Base-by-base conservation (phyloP, 345 rosid genomes). In the Citrus inodora region DNA sequence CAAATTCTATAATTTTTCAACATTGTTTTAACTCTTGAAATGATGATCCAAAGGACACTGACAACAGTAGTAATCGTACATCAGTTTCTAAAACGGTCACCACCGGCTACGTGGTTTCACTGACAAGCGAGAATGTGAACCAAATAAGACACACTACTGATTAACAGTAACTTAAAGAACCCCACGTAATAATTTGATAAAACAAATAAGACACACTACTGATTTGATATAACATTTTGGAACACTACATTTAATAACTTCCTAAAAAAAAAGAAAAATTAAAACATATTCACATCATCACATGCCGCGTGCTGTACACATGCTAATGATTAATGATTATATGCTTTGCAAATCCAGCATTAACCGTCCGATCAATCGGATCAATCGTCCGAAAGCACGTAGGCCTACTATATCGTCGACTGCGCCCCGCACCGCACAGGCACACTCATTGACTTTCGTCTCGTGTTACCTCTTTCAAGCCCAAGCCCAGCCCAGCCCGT, bases 371-470 rank as follows among this genome's bases (percentile, higher is more conserved):
- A 76, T 76, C 64, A 5, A 56, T 53, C 42, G 4, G 37, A 33
- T 17, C 25, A 21, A 67, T 17, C 61, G 5, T 19, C 51, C 17
- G 17, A 13, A 13, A 11, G 51, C 1, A 46, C 16, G 14, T 3
- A 46, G 51, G 16, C 51, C 0, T 3, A 13, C 51, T 3, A 1
- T 1, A 46, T 46, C 51, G 1, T 13, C 17, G 0, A 46, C 51
- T 1, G 17, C 1, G 51, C 5, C 51, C 51, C 51, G 17, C 21
- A 1, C 30, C 59, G 61, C 72, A 35, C 79, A 61, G 66, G 87
- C 80, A 83, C 93, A 85, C 84, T 90, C 93, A 90, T 72, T 38
- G 92, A 90, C 94, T 82, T 73, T 37, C 55, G 92, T 86, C 94
- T 91, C 92, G 88, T 88, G 92, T 75, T 48, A 51, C 87, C 82